These are phyloP conservation scores for Pythium chondricola DNA, from an alignment of 352 stramenopile species.

Conservation along the genomic window DNA sequence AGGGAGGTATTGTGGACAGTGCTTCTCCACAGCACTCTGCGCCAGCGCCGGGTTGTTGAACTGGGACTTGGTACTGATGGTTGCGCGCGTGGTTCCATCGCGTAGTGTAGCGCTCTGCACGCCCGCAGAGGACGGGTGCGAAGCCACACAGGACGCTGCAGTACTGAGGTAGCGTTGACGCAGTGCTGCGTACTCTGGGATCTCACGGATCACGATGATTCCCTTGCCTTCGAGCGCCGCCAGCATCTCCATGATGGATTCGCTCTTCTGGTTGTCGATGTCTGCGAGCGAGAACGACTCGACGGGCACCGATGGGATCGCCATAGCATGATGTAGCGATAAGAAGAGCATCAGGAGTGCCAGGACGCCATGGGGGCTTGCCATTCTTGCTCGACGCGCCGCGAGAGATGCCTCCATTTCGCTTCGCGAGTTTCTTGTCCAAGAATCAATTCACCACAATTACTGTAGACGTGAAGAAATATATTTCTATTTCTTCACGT, in stretches of 20 bases:
- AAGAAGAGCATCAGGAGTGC: not conserved
- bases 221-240: conserved; percentile 4
- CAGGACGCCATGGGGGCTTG: not conserved
- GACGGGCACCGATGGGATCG: conserved; percentile 7
- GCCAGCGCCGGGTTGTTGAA: conserved; percentile 8
- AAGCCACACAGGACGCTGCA: conserved; percentile 8
- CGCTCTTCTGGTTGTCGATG: not conserved
- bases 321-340: not conserved
- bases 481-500: no score
- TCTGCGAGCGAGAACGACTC: conserved; percentile 5
- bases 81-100: conserved; percentile 16
- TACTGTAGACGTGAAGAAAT: no score
- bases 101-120: conserved; percentile 14
- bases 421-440: no score
- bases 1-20: conserved; percentile 10
- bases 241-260: conserved; percentile 3
- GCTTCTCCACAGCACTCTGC: not conserved
- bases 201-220: conserved; percentile 12
- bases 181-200: conserved; percentile 5
- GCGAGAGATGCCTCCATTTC: no score
- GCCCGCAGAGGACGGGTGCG: not conserved
- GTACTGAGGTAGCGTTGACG: conserved; percentile 6
- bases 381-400: no score
- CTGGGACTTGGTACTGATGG: conserved; percentile 23
- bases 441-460: no score